A percentile compares a stretch with the other conserved stretches of the same genome.
Evolutionary conservation across 2,329 filamentous ascomycete genomes (phyloP).

Genomic region (Akanthomyces uredinophilus): DNA sequence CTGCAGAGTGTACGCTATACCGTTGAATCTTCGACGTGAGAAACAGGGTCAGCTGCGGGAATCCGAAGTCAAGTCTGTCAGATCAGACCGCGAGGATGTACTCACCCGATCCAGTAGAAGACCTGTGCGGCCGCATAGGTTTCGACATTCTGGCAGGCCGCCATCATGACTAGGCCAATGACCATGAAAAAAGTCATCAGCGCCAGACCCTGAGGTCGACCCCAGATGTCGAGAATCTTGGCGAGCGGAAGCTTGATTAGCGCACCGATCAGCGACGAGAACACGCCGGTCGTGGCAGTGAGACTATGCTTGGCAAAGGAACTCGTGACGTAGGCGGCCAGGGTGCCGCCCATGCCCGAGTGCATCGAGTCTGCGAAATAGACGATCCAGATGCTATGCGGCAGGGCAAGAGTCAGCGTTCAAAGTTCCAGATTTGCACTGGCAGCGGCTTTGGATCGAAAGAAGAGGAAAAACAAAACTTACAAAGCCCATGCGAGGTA

Average conservation of each 20-base stretch:
- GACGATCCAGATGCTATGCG: constrained; percentile 35
- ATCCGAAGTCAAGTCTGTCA: constrained; percentile 24
- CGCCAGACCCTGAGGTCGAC: constrained; percentile 53
- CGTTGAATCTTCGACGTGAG: constrained; percentile 35
- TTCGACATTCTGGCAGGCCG: constrained; percentile 40
- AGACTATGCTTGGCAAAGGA: constrained; percentile 44
- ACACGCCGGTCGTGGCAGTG: constrained; percentile 43
- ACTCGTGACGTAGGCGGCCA: constrained; percentile 40
- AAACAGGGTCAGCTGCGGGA: neutral
- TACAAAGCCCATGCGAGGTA: constrained; percentile 2
- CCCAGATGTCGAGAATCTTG: constrained; percentile 59
- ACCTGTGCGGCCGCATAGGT: constrained; percentile 52
- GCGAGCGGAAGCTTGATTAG: constrained; percentile 56
- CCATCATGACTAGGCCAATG: constrained; percentile 53
- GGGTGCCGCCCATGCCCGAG: constrained; percentile 29
- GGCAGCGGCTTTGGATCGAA: too few relatives aligned
- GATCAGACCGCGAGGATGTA: neutral
- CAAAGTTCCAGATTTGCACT: neutral
- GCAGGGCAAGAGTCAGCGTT: neutral
- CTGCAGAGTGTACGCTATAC: constrained; percentile 51
- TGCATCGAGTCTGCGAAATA: constrained; percentile 28
- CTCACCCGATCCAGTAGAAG: constrained; percentile 52
- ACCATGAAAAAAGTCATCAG: constrained; percentile 44
- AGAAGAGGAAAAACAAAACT: neutral
- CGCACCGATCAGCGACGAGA: constrained; percentile 46